phyloP scores from a whole-genome alignment of 2,329 filamentous ascomycete genomes.

The Aspergillus alliaceus region DNA sequence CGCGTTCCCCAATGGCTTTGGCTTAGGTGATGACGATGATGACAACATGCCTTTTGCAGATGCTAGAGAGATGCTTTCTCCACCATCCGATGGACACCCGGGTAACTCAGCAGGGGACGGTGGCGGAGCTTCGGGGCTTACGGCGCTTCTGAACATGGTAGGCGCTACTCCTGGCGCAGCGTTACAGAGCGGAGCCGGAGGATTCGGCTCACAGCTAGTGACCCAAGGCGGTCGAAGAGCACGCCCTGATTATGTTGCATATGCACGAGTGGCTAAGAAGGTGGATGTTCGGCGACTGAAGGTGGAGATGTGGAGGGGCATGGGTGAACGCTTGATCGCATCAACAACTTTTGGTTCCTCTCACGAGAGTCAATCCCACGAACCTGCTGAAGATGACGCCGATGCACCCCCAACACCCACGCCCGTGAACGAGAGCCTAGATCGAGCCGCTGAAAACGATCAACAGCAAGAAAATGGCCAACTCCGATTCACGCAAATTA shows the following conservation, averaged over 20 bases:
- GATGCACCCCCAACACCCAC: conserved; percentile 38
- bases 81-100: conserved; percentile 35
- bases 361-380: conserved; percentile 16
- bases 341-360: conserved; percentile 34
- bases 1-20: conserved; percentile 47
- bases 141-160: conserved; percentile 41
- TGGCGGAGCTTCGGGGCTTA: conserved; percentile 37
- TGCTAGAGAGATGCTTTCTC: conserved; percentile 50
- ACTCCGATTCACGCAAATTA: conserved; percentile 85
- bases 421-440: conserved; percentile 26
- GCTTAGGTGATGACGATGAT: conserved; percentile 48
- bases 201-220: conserved; percentile 63
- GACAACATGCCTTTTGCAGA: conserved; percentile 51
- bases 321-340: conserved; percentile 49
- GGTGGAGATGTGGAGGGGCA: conserved; percentile 65
- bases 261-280: conserved; percentile 66
- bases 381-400: conserved; percentile 24
- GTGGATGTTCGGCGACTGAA: conserved; percentile 65
- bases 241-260: conserved; percentile 65
- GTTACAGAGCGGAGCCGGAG: conserved; percentile 47
- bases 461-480: conserved; percentile 38
- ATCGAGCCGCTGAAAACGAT: conserved; percentile 23
- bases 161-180: conserved; percentile 39
- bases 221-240: conserved; percentile 59
- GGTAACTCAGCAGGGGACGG: conserved; percentile 33